Evolutionary conservation across 2,329 filamentous ascomycete species (phyloP), one percentile per base, ranked within the genome.

Genomic region (Aspergillus japonicus): DNA sequence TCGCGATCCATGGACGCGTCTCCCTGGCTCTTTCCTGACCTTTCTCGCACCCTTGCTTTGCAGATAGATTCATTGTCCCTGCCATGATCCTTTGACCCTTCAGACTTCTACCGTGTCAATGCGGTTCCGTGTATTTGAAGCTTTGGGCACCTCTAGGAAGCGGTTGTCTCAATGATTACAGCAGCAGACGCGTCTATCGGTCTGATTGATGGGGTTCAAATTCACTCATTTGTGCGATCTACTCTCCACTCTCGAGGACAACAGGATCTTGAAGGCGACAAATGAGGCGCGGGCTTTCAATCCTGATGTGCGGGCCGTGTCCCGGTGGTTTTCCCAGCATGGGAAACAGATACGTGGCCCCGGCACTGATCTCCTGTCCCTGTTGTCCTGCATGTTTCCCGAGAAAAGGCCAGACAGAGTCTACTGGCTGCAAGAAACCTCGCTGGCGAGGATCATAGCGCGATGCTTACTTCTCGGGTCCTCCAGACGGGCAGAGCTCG

Each of bases 301-400:
- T 59, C 72, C 62, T 64, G 76, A 66, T 72, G 77, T 66, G 72
- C 80, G 75, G n/a, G 76, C 74, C 5, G 80, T 91, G 39, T 69
- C 77, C 10, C 73, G 79, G 29, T 97, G 93, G 92, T 95, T 96
- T 73, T 71, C 73, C 14, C 77, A 79, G 1, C 84, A 96, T 71
- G 84, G 84, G 5, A 73, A 75, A 16, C 74, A 76, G 1, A 81
- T 96, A 16, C 77, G 87, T 69, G 78, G 81, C 0, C 76, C 84
- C 7, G 79, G 83, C 29, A 85, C 84, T 1, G 79, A 87, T 67
- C 79, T 82, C 1, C 78, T 85, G 1, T 88, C 90, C 2, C 77
- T 96, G 1, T 78, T 96, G 0, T 93, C 90, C 1, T 87, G 88
- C 2, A 75, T 97, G 0, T 83, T 96, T 0, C 91, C 92, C 0